Evolutionary conservation across 1,284 basidiomycete genomes (phyloP), one percentile per base, ranked within the genome.

Genomic region (Termitomyces sp.): DNA sequence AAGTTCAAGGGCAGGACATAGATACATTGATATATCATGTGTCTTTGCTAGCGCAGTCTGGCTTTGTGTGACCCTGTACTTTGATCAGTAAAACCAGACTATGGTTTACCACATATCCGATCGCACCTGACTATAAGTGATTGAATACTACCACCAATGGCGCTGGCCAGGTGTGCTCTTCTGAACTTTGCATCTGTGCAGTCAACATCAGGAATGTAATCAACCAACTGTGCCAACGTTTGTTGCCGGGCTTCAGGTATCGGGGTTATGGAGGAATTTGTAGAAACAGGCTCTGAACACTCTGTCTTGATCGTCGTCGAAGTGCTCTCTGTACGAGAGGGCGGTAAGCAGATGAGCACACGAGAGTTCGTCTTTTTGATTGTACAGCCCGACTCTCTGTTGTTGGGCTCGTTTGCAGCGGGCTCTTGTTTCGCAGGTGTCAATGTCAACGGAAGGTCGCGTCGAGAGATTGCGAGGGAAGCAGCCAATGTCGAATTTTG

Each of bases 1-100:
- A 45, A 71, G 68, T 35, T 69, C 67, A 3, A 72, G 55, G 14
- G 71, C 67, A 3, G 74, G 75, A 52, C 72, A 75, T 1, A 76
- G 58, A 57, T 74, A 74, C 28, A 66, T 68, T n/a, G 61, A 60
- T n/a, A 73, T 65, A 35, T 61, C 56, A 14, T 54, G 53, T 21
- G 60, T 55, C 52, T 61, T 64, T 11, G 69, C 66, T n/a, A 69
- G 43, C 1, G 57, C 49, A 28, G 60, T 64, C 45, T 58, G 62
- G 35, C 56, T 58, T 10, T 58, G 52, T 8, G 62, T 55, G 19
- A 66, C 60, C 24, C 69, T 72, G 53, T 7, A 44, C 10, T 10
- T 28, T 3, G 16, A 34, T 41, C 1, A 41, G 37, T 33, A 3
- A 35, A 34, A 41, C 16, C n/a, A 21, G 14, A 14, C 9, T 33